phyloP scores from a whole-genome alignment of 2,329 filamentous ascomycete genomes.

The Fusarium sacchari region DNA sequence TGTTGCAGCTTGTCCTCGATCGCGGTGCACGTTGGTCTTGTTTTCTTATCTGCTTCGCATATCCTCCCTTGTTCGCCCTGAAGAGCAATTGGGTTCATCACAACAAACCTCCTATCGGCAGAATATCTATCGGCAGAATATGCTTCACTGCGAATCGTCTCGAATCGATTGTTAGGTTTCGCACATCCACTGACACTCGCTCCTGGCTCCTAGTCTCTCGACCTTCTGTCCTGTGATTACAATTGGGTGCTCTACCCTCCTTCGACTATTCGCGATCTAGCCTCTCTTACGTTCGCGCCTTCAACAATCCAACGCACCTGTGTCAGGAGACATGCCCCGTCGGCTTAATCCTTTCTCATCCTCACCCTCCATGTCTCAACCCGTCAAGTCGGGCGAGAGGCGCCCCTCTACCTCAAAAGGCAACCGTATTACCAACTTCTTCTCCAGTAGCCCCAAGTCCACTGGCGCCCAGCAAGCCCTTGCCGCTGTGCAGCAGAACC shows the following conservation, averaged over 20 bases:
- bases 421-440: slow-evolving; percentile 84
- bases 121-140: slow-evolving; percentile 25
- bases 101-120: slow-evolving; percentile 21
- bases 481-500: slow-evolving; percentile 71
- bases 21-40: slow-evolving; percentile 16
- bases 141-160: slow-evolving; percentile 23
- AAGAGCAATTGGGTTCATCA: background rate
- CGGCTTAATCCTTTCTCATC: slow-evolving; percentile 68
- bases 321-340: slow-evolving; percentile 64
- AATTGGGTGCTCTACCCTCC: slow-evolving; percentile 6
- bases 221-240: background rate
- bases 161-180: slow-evolving; percentile 16
- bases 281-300: slow-evolving; percentile 13
- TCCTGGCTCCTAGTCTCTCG: slow-evolving; percentile 13
- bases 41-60: background rate
- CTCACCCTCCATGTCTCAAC: slow-evolving; percentile 58
- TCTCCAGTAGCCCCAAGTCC: slow-evolving; percentile 81
- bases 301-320: slow-evolving; percentile 19
- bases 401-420: slow-evolving; percentile 72
- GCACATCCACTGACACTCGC: slow-evolving; percentile 21
- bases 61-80: slow-evolving; percentile 7
- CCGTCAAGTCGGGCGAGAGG: slow-evolving; percentile 64
- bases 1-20: slow-evolving; percentile 16
- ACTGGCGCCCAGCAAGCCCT: slow-evolving; percentile 75
- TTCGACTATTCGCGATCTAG: slow-evolving; percentile 11